phyloP scores from a whole-genome alignment of 2,329 filamentous ascomycete genomes.

The Cercospora zeina region DNA sequence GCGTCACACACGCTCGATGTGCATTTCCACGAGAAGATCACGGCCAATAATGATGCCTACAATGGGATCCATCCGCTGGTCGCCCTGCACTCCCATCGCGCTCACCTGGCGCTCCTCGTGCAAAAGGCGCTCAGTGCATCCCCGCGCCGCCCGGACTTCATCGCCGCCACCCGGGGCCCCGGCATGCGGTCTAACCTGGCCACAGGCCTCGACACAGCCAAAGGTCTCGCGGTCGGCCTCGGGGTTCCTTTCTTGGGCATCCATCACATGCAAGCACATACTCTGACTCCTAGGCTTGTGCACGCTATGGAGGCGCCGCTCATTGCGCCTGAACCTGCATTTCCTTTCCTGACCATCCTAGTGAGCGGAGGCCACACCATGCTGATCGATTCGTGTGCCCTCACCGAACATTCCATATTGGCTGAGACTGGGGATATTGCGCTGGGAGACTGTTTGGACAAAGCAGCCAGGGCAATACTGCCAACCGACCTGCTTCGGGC shows the following conservation, averaged over 20 bases:
- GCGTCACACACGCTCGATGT: constrained; percentile 26
- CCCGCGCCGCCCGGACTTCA: constrained; percentile 65
- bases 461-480: constrained; percentile 74
- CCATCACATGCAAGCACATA: constrained; percentile 97
- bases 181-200: constrained; percentile 80
- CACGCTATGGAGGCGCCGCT: constrained; percentile 20
- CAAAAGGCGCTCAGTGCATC: constrained; percentile 51
- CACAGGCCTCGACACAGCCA: constrained; percentile 78
- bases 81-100: constrained; percentile 73
- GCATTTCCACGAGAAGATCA: constrained; percentile 78
- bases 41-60: constrained; percentile 73
- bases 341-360: constrained; percentile 85
- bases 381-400: constrained; percentile 69
- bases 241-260: constrained; percentile 78
- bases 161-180: constrained; percentile 87
- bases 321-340: constrained; percentile 51
- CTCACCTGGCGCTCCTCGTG: constrained; percentile 68
- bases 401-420: constrained; percentile 71
- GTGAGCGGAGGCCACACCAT: constrained; percentile 92
- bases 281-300: constrained; percentile 77
- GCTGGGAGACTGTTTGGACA: constrained; percentile 88
- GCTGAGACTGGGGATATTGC: constrained; percentile 76
- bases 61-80: constrained; percentile 77
- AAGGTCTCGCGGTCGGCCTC: constrained; percentile 83
- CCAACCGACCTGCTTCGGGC: constrained; percentile 63